Base-by-base conservation (phyloP, 441 rosid genomes). In the Adansonia rubrostipa region DNA sequence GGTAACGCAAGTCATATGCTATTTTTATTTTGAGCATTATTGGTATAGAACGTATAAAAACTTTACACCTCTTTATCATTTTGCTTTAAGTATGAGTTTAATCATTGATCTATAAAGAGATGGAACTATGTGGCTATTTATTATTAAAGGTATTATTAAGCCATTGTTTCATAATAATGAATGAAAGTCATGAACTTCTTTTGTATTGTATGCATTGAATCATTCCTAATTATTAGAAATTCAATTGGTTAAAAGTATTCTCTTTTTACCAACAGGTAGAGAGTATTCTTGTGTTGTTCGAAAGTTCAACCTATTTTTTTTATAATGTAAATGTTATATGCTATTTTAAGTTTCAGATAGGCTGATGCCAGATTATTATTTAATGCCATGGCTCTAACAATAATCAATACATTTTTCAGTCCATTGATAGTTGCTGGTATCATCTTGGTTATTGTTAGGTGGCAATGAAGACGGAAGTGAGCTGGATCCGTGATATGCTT, bases 401-500 rank as follows among this genome's bases (percentile, higher is more conserved):
- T 66, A 66, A 45, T 47, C 56, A 36, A 36, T 68, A 48, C 62
- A 57, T 20, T 45, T 45, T 45, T 68, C 6, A 15, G 40, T 36
- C 62, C 19, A 17, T 56, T 56, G 61, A 56, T 56, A 17, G 61
- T 17, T 56, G 17, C 9, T n/a, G 6, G 61, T 20, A n/a, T 9
- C 61, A 56, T 6, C 45, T 20, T 51, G 3, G 1, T 24, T 7
- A 56, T 57, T 75, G 22, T 15, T 60, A 95, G 99, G 99, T 92
- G 73, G 89, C 99, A 19, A 92, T 95, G 99, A 95, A 95, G 90
- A 88, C 99, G 14, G 98, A 95, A 89, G 96, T 95, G 33, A 87
- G 92, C 44, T 93, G 99, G 99, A 82, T 84, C 3, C 90, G 92
- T 0, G 97, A 93, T 75, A 85, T 91, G 88, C 98, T 95, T 69